These are phyloP conservation scores for Draba incana DNA, from an alignment of 345 rosid genomes.

Conservation along the genomic window DNA sequence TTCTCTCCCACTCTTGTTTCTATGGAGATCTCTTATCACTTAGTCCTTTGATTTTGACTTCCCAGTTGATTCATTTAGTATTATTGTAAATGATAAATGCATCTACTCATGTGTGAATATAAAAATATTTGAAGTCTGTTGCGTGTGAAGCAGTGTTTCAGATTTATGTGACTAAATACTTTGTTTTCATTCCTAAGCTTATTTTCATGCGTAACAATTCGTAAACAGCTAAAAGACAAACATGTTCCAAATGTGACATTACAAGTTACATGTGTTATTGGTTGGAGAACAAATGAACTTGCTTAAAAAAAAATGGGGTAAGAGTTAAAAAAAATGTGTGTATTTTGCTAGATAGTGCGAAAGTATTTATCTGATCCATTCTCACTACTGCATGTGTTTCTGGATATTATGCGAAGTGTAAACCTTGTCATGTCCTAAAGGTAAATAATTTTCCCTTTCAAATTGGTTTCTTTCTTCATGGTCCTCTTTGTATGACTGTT, in stretches of 20 bases:
- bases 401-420: slow-evolving; percentile 98
- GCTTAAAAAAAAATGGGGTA: slow-evolving; percentile 96
- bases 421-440: slow-evolving; percentile 99
- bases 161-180: slow-evolving; percentile 19
- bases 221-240: slow-evolving; percentile 65
- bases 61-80: too few species aligned
- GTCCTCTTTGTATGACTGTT: neutral
- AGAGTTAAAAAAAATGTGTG: slow-evolving; percentile 27
- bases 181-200: slow-evolving; percentile 1
- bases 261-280: slow-evolving; percentile 99
- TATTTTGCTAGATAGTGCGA: neutral
- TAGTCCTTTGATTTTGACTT: too few species aligned
- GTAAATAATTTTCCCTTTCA: slow-evolving; percentile 41
- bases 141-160: neutral
- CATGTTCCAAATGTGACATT: slow-evolving; percentile 97
- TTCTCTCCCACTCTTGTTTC: too few species aligned
- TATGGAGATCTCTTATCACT: too few species aligned
- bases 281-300: slow-evolving; percentile 99
- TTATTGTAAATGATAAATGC: too few species aligned
- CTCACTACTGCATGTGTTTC: slow-evolving; percentile 68
- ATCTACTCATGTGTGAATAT: neutral
- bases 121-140: neutral
- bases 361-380: slow-evolving; percentile 9
- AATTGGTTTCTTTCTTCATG: slow-evolving; percentile 24
- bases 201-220: neutral